Base-by-base conservation (phyloP, 2,329 filamentous ascomycete genomes). In the Penicillium sp. region DNA sequence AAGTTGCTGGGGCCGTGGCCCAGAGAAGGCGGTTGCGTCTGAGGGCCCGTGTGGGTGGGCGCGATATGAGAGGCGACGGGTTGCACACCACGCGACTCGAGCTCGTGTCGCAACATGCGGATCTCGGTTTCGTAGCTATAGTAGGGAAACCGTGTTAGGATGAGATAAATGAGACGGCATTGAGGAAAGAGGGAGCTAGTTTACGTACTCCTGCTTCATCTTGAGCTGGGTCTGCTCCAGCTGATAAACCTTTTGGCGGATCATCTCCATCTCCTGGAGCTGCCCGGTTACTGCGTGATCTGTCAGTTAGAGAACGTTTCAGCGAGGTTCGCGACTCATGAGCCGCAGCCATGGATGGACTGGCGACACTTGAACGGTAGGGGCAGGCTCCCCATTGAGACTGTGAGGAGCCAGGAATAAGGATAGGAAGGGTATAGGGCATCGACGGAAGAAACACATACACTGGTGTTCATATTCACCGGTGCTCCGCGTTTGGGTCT, bases 121-220 rank as follows among this genome's bases (percentile, higher is more conserved):
- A 97, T 87, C 66, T 97, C 90, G 58, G 95, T 89, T 67, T 98
- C 93, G 67, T 97, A 97, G 67, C 92, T 97, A 63, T 42, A 66
- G 59, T 35, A 45, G 12, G 10, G 47, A 15, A 35, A 13, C 20
- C 32, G 39, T 42, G 20, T 28, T 42, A 29, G 27, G 10, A 12
- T 15, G 13, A 15, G 32, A 32, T 48, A 18, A 33, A 12, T 15
- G 13, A 18, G 29, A 32, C 47, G 23, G 31, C 15, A 23, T 6
- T 33, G 13, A n/a, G 37, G 6, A 8, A 6, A n/a, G 18, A 28
- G 13, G 40, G 29, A 24, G 9, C 27, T 27, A 20, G 43, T 45
- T 32, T 9, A 74, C 86, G 68, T 78, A 97, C 92, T 96, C 95
- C 72, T 85, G 81, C 77, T 97, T 97, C 66, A 96, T 83, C 46